Conservation (phyloP, 306 rosid species). For the Pyrus betulifolia region DNA sequence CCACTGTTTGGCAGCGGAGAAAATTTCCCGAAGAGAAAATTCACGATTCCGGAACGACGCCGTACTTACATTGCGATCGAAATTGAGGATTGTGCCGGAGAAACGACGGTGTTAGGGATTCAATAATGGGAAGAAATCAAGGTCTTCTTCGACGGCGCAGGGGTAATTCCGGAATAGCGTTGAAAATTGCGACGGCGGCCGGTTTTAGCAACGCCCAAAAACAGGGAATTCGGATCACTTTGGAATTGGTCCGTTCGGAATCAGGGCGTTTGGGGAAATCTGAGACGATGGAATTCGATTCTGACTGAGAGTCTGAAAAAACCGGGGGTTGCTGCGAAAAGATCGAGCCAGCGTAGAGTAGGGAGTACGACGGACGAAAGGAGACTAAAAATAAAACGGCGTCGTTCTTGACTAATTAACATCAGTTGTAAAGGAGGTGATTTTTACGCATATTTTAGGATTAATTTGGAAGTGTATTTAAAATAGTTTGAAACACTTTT, state of each 20-base stretch:
- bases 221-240: not conserved
- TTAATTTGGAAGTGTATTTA: too few relatives aligned
- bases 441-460: too few relatives aligned
- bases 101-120: not conserved
- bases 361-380: not conserved
- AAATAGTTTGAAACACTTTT: too few relatives aligned
- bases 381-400: not conserved
- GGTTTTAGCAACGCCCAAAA: not conserved
- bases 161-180: not conserved
- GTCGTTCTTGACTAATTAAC: too few relatives aligned
- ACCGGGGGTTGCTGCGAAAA: not conserved
- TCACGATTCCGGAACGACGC: not conserved
- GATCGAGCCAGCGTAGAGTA: not conserved
- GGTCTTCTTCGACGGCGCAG: not conserved
- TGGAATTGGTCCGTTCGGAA: not conserved
- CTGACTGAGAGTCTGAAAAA: not conserved
- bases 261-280: not conserved
- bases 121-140: not conserved
- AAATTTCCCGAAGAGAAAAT: not conserved
- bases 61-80: not conserved
- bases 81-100: not conserved
- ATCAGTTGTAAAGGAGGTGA: too few relatives aligned
- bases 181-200: not conserved
- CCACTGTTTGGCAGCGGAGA: conserved; percentile 14
- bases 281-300: not conserved